A percentile compares a stretch with the other conserved stretches of the same genome.
Conservation (phyloP, 2,329 filamentous ascomycete genomes). For the Venturia aucupariae region DNA sequence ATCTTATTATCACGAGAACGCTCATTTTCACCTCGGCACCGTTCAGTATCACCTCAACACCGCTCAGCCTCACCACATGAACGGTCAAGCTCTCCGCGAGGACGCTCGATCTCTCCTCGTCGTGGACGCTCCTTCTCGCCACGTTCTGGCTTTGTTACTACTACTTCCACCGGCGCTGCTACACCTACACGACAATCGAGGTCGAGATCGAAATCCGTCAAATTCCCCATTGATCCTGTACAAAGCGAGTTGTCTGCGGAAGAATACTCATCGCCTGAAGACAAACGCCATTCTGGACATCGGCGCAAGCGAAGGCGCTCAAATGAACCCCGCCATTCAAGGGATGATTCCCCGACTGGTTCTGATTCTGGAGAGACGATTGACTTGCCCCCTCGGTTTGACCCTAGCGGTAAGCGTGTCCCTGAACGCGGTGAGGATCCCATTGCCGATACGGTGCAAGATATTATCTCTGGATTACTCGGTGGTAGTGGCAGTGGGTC, state of each 20-base stretch:
- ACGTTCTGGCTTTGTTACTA: constrained; percentile 5
- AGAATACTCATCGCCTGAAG: constrained; percentile 1
- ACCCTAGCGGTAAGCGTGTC: constrained; percentile 10
- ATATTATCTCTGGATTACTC: constrained; percentile 4
- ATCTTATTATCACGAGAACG: constrained; percentile 13
- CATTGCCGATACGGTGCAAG: constrained; percentile 27
- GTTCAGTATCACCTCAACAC: background rate
- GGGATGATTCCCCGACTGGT: background rate
- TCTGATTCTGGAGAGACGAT: constrained; percentile 14
- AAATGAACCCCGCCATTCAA: background rate
- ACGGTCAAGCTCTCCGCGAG: background rate
- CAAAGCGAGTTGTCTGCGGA: constrained; percentile 11
- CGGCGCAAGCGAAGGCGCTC: constrained; percentile 5
- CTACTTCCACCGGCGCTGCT: constrained; percentile 15
- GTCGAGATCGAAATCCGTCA: constrained; percentile 22
- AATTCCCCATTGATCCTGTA: constrained; percentile 28
- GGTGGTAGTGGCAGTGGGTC: constrained; percentile 11
- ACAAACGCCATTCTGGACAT: background rate
- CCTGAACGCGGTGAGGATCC: constrained; percentile 14
- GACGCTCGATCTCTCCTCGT: background rate
- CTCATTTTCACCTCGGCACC: background rate
- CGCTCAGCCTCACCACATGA: background rate
- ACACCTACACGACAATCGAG: background rate
- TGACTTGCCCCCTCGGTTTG: constrained; percentile 16
- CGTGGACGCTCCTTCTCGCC: constrained; percentile 1